Evolutionary conservation across 2,329 filamentous ascomycete species (phyloP).

Genomic region (Periconia sp.): DNA sequence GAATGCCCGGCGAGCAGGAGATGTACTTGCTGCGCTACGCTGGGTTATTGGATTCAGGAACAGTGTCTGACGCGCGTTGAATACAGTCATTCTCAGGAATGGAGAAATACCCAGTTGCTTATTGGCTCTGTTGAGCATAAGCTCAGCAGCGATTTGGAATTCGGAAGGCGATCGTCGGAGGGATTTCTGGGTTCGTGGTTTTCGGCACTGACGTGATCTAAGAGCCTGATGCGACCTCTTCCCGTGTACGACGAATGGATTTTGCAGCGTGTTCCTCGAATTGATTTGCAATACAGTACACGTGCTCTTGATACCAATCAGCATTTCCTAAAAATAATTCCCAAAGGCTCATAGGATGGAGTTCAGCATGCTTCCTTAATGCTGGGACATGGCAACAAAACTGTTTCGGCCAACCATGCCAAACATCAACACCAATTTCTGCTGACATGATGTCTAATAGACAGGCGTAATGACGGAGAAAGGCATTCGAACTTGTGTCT

Average conservation of each 20-base stretch:
- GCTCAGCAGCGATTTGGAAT: neutral
- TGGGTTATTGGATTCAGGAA: no score
- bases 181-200: neutral
- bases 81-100: neutral
- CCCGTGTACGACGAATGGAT: no score
- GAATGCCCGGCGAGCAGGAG: neutral
- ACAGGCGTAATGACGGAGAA: slow-evolving; percentile 29
- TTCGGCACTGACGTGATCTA: neutral
- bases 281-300: no score
- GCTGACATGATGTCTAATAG: slow-evolving; percentile 9
- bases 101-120: neutral
- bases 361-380: no score
- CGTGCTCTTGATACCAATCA: no score
- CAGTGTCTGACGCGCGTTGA: neutral
- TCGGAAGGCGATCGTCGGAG: neutral
- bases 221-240: neutral
- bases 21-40: no score
- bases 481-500: slow-evolving; percentile 27
- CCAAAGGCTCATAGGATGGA: no score
- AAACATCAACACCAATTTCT: slow-evolving; percentile 7
- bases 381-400: neutral
- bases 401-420: neutral
- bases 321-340: no score
- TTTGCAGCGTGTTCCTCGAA: no score
- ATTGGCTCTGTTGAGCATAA: neutral